Conservation (phyloP, 1,284 basidiomycete genomes). For the Nidula niveotomentosa region DNA sequence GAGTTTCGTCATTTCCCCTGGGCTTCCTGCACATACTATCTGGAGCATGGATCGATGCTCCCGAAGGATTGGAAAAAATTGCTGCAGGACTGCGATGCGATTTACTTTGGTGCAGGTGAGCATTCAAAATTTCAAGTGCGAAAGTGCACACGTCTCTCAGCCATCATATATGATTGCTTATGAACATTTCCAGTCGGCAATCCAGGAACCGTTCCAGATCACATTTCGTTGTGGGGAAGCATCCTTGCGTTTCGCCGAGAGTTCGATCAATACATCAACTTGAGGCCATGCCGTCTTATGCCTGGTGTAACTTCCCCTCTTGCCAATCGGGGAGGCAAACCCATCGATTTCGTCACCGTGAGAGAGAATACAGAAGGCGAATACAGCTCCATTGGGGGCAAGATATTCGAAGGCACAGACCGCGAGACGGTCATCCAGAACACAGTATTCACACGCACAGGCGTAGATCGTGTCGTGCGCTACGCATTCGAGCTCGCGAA, state of each 20-base stretch:
- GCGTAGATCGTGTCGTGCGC: constrained; percentile 50
- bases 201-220: constrained; percentile 46
- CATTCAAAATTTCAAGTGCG: constrained; percentile 2
- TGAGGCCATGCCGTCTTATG: constrained; percentile 50
- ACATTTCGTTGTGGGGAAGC: constrained; percentile 55
- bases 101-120: constrained; percentile 37
- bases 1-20: constrained; percentile 30
- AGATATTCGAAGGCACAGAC: constrained; percentile 37
- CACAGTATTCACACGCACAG: constrained; percentile 41
- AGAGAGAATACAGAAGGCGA: constrained; percentile 61
- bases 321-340: constrained; percentile 30
- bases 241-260: constrained; percentile 49
- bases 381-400: constrained; percentile 52
- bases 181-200: constrained; percentile 20
- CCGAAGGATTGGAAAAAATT: constrained; percentile 31
- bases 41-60: constrained; percentile 32
- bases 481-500: constrained; percentile 55
- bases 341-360: constrained; percentile 51
- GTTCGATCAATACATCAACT: constrained; percentile 56
- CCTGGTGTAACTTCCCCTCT: constrained; percentile 49
- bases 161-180: neutral
- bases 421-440: constrained; percentile 33
- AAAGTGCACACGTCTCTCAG: neutral
- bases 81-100: constrained; percentile 34
- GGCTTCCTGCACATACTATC: constrained; percentile 35